These are phyloP conservation scores for Alternaria sp. DNA, from an alignment of 2,329 filamentous ascomycete genomes.

Conservation along the genomic window DNA sequence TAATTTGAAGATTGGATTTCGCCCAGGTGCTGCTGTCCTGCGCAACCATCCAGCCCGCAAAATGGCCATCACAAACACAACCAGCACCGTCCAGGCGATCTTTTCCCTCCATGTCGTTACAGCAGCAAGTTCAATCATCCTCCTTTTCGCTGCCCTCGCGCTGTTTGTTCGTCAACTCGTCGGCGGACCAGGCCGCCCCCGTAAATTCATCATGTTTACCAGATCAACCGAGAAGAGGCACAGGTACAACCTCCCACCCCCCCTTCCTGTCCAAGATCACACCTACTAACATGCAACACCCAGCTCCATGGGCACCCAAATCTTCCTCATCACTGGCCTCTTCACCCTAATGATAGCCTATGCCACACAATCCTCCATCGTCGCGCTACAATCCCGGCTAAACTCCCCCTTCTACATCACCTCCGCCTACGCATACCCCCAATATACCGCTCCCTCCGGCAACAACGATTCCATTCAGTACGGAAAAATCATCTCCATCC, in stretches of 20 bases:
- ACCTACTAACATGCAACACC: background rate
- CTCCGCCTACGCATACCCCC: constrained; percentile 27
- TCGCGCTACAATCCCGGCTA: constrained; percentile 25
- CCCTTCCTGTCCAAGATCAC: too few relatives aligned
- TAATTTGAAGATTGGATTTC: background rate
- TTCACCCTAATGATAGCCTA: constrained; percentile 29
- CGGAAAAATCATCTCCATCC: constrained; percentile 26
- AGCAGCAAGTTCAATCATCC: constrained; percentile 21
- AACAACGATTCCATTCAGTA: constrained; percentile 7
- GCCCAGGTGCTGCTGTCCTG: background rate
- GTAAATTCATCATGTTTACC: constrained; percentile 19
- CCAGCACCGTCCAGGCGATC: constrained; percentile 28
- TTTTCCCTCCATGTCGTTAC: constrained; percentile 30
- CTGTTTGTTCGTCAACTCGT: constrained; percentile 18
- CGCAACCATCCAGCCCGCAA: background rate
- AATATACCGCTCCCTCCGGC: constrained; percentile 11
- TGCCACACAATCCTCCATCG: constrained; percentile 25
- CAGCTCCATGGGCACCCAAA: constrained; percentile 22
- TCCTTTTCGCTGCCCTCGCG: constrained; percentile 18
- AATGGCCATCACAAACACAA: constrained; percentile 26
- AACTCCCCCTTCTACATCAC: constrained; percentile 27
- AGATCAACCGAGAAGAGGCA: constrained; percentile 11
- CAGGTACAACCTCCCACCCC: background rate
- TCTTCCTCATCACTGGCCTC: constrained; percentile 28
- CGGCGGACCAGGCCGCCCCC: constrained; percentile 21